Evolutionary conservation across 2,329 filamentous ascomycete genomes (phyloP).

Genomic region (Hysterium pulicare): DNA sequence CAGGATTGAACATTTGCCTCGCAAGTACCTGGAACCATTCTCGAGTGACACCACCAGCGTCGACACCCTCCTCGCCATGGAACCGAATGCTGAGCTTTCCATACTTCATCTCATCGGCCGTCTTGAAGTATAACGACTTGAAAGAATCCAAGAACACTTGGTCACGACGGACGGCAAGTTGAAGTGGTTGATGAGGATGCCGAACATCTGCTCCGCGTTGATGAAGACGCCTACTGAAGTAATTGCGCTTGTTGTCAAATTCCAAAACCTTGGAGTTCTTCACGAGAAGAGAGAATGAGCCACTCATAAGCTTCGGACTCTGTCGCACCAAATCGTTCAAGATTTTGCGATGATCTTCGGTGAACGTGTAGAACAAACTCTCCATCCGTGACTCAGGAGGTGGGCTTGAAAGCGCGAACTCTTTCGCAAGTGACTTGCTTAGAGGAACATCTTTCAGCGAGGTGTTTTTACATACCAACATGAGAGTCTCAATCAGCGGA

Average conservation of each 20-base stretch:
- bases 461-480: constrained; percentile 99
- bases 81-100: constrained; percentile 98
- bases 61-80: constrained; percentile 94
- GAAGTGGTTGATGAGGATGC: constrained; percentile 71
- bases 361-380: constrained; percentile 93
- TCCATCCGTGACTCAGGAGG: constrained; percentile 79
- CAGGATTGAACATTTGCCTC: constrained; percentile 97
- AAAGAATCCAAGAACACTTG: constrained; percentile 98
- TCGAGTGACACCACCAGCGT: constrained; percentile 93
- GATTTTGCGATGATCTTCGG: constrained; percentile 94
- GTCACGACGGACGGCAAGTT: constrained; percentile 85
- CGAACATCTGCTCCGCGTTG: constrained; percentile 67
- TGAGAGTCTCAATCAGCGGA: constrained; percentile 90
- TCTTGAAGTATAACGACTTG: constrained; percentile 97
- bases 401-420: constrained; percentile 71
- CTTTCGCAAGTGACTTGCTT: constrained; percentile 49
- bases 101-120: constrained; percentile 95
- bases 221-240: constrained; percentile 93
- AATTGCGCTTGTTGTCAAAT: constrained; percentile 99
- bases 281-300: constrained; percentile 90
- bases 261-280: constrained; percentile 99
- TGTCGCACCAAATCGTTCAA: constrained; percentile 96
- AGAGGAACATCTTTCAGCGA: constrained; percentile 66
- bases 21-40: constrained; percentile 99
- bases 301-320: constrained; percentile 97